Percentiles rank a stretch among this genome's conserved stretches.
Evolutionary conservation across 2,329 filamentous ascomycete genomes (phyloP).

Genomic region (Fusarium tjaetaba): DNA sequence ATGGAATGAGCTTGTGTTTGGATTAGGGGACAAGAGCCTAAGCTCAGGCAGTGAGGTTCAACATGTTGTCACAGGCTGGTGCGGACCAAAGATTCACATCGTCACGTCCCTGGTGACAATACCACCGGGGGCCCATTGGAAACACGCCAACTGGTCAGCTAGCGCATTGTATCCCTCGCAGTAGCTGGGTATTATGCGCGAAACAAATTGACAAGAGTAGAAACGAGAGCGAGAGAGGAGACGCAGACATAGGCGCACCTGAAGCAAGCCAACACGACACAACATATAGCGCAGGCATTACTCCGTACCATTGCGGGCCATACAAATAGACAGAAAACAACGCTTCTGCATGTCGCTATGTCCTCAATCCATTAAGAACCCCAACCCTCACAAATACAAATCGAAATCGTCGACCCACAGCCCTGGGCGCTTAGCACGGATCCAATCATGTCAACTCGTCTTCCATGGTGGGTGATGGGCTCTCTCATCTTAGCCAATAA

Average conservation of each 20-base stretch:
- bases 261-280: slow-evolving; percentile 17
- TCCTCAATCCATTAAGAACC: slow-evolving; percentile 19
- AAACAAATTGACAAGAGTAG: slow-evolving; percentile 19
- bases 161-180: slow-evolving; percentile 43
- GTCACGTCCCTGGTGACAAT: slow-evolving; percentile 2
- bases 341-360: slow-evolving; percentile 41
- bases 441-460: slow-evolving; percentile 47
- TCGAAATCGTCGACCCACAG: slow-evolving; percentile 34
- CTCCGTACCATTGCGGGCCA: not conserved
- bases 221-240: slow-evolving; percentile 16
- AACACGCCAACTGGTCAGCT: slow-evolving; percentile 22
- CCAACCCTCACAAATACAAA: slow-evolving; percentile 32
- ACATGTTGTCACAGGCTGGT: slow-evolving; percentile 2
- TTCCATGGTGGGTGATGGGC: slow-evolving; percentile 47
- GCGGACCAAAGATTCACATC: not conserved
- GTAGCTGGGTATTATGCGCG: slow-evolving; percentile 39
- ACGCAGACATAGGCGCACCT: slow-evolving; percentile 9
- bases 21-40: slow-evolving; percentile 22
- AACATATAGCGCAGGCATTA: slow-evolving; percentile 21
- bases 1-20: slow-evolving; percentile 1
- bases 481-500: slow-evolving; percentile 44
- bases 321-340: not conserved
- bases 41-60: not conserved
- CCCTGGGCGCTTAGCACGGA: slow-evolving; percentile 48
- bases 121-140: slow-evolving; percentile 4